Evolutionary conservation across 2,329 filamentous ascomycete genomes (phyloP).

Genomic region (Tolypocladium amazonense): DNA sequence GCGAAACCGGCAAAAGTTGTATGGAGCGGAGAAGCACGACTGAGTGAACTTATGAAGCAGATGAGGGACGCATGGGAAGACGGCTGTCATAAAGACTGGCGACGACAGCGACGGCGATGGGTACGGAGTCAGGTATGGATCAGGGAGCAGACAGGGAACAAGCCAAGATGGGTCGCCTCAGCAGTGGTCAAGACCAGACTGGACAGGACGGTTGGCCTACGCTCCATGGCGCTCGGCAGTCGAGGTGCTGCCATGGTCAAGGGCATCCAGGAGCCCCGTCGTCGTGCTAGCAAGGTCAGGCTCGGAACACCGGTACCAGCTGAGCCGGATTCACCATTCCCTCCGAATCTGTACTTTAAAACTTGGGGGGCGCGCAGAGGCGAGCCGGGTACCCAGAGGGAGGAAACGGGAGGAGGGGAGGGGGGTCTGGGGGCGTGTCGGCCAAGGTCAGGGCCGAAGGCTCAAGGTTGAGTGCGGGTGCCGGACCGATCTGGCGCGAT

Average conservation of each 20-base stretch:
- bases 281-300: constrained; percentile 11
- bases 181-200: background rate
- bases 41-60: background rate
- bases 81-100: background rate
- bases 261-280: background rate
- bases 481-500: background rate
- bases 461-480: constrained; percentile 1
- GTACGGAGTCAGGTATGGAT: constrained; percentile 2
- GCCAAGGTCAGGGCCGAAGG: background rate
- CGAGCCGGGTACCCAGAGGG: background rate
- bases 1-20: background rate
- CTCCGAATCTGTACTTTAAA: background rate
- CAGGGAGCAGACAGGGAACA: background rate
- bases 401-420: background rate
- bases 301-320: constrained; percentile 7
- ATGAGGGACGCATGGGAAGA: background rate
- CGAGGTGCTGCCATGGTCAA: background rate
- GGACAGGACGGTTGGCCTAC: background rate
- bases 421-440: constrained; percentile 1
- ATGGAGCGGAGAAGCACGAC: background rate
- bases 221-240: background rate
- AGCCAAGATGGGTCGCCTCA: background rate
- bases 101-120: background rate
- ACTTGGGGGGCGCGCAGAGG: background rate
- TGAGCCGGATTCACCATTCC: constrained; percentile 4